Conservation (phyloP, 768 basidiomycete species). For the Myochromella boudieri region DNA sequence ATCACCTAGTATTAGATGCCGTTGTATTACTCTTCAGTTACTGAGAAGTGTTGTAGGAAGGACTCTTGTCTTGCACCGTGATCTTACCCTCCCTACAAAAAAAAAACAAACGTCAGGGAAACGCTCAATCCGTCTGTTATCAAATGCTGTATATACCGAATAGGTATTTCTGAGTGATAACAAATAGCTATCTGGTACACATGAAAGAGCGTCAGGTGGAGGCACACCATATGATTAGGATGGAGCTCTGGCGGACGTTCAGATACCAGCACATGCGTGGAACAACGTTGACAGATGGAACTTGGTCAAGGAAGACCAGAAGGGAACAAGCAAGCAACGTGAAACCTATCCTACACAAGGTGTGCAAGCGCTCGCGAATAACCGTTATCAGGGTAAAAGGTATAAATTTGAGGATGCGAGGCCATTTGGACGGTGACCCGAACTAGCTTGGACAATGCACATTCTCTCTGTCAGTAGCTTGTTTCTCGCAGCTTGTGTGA, state of each 20-base stretch:
- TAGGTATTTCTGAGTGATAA: no score
- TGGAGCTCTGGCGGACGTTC: background rate
- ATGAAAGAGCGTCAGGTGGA: constrained; percentile 1
- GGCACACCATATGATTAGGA: background rate
- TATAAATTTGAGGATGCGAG: no score
- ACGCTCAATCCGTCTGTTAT: no score
- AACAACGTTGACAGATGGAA: background rate
- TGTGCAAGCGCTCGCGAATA: no score
- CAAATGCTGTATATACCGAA: no score
- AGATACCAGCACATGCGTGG: background rate
- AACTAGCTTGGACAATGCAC: constrained; percentile 1
- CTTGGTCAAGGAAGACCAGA: background rate
- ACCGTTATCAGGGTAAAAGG: no score
- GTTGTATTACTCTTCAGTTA: constrained; percentile 4
- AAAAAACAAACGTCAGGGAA: no score
- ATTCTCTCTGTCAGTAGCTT: background rate
- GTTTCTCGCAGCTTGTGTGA: constrained; percentile 10
- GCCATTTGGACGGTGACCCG: background rate
- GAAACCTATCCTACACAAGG: background rate
- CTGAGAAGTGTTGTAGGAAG: no score
- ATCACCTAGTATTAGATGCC: constrained; percentile 8
- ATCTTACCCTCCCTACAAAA: no score
- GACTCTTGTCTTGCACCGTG: no score
- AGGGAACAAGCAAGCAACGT: constrained; percentile 1
- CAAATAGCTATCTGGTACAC: no score